These are phyloP conservation scores for Paspalum vaginatum DNA, from an alignment of 176 grass and related monocot species.

Conservation along the genomic window DNA sequence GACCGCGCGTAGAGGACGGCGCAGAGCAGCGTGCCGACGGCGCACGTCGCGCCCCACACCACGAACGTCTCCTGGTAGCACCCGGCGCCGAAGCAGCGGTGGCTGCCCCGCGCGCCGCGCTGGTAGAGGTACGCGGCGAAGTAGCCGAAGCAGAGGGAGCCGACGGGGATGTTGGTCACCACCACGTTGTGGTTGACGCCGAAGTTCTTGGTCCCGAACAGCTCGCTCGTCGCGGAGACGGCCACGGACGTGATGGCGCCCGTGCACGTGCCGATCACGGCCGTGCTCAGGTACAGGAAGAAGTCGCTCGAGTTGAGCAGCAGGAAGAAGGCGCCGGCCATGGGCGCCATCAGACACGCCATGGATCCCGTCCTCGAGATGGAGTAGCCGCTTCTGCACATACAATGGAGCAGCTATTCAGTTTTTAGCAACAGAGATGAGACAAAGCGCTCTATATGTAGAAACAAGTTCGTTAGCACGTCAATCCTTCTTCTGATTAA, in stretches of 20 bases:
- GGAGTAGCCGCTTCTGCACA: slow-evolving; percentile 57
- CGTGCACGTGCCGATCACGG: slow-evolving; percentile 81
- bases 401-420: neutral
- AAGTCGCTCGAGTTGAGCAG: slow-evolving; percentile 59
- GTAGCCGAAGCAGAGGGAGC: slow-evolving; percentile 94
- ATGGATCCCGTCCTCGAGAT: slow-evolving; percentile 80
- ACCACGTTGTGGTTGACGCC: slow-evolving; percentile 96
- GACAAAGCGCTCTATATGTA: neutral
- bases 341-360: slow-evolving; percentile 89
- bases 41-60: slow-evolving; percentile 72
- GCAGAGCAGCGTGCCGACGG: slow-evolving; percentile 74
- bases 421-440: slow-evolving; percentile 1
- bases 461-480: slow-evolving; percentile 26
- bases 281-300: slow-evolving; percentile 73
- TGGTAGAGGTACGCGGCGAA: slow-evolving; percentile 84
- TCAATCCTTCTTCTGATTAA: neutral
- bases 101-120: slow-evolving; percentile 44
- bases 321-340: slow-evolving; percentile 82
- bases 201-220: slow-evolving; percentile 89
- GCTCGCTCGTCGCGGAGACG: slow-evolving; percentile 81
- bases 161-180: slow-evolving; percentile 84
- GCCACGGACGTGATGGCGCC: slow-evolving; percentile 91
- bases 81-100: slow-evolving; percentile 58
- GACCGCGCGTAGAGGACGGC: slow-evolving; percentile 63
- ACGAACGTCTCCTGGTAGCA: slow-evolving; percentile 77